Evolutionary conservation across 176 grass and related monocot genomes (phyloP).

Genomic region (Luzula sylvatica): DNA sequence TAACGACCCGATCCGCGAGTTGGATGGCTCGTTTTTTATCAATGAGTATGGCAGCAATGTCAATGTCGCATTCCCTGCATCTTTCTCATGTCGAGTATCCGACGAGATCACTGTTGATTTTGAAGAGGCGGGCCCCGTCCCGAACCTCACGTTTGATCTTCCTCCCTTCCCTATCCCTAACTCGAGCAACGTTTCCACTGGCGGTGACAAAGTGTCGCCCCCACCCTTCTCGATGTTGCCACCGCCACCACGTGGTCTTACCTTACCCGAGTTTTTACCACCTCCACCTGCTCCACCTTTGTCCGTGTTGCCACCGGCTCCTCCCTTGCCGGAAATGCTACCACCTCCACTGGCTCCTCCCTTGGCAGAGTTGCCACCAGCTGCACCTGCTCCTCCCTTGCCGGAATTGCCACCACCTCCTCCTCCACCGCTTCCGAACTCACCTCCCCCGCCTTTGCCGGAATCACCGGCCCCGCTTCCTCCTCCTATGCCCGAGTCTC

Average conservation of each 20-base stretch:
- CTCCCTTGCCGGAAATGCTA: slow-evolving; percentile 1
- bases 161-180: slow-evolving; percentile 2
- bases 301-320: slow-evolving; percentile 1
- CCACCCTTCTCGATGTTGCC: too few relatives aligned
- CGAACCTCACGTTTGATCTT: too few relatives aligned
- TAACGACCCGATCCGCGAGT: slow-evolving; percentile 86
- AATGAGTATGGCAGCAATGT: slow-evolving; percentile 92
- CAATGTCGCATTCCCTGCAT: neutral
- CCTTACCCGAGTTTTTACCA: slow-evolving; percentile 1
- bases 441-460: slow-evolving; percentile 17
- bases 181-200: too few relatives aligned
- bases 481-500: slow-evolving; percentile 13
- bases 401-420: neutral
- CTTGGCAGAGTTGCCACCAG: slow-evolving; percentile 5
- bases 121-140: too few relatives aligned
- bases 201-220: too few relatives aligned
- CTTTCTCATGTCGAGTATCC: neutral
- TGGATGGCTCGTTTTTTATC: slow-evolving; percentile 78
- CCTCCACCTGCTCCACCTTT: neutral
- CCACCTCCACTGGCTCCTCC: slow-evolving; percentile 11
- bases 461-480: slow-evolving; percentile 15
- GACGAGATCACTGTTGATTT: too few relatives aligned
- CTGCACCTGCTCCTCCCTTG: slow-evolving; percentile 5
- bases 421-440: slow-evolving; percentile 3
- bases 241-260: too few relatives aligned